Base-by-base conservation (phyloP, 1,139 yeast genomes). In the Kluyveromyces sp. region DNA sequence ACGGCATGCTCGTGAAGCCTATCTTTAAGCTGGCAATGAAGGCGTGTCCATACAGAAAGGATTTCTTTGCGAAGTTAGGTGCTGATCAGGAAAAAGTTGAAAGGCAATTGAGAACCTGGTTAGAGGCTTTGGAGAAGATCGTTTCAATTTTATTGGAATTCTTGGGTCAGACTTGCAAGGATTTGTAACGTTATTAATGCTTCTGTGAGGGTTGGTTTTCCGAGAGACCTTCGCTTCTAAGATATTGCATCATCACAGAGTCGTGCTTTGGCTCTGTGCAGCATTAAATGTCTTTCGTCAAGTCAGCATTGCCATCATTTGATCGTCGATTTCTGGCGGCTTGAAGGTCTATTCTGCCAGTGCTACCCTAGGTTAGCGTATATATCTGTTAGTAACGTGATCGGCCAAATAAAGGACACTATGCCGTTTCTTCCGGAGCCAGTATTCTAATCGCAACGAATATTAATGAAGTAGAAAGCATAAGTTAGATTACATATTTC, bases 11-110 rank as follows among this genome's bases (percentile, higher is more conserved):
- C 59, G 73, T 87, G 51, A 83, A 83, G 61, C 95, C 95, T 22
- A 78, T 87, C 47, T 88, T 87, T 75, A 85, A 84, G 73, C 74
- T 88, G 61, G 96, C 96, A 45, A 87, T 87, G 96, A 85, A 85
- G 66, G 94, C 95, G 1, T 86, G 95, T 66, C 96, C 96, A 28
- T 87, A 85, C 68, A 78, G 96, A 69, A 80, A 79, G 64, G 95
- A 80, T 59, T 85, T 87, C 60, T 87, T 86, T 59, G 80, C 65
- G 47, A 87, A 86, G 69, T 74, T 87, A 55, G 95, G 95, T 42
- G 64, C 59, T 19, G 85, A 80, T 61, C 82, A 78, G 62, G 78
- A 68, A 30, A 77, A 74, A 61, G 95, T 88, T 20, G 57, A 65
- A 41, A 70, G 66, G 50, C 89, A 86, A 66, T 72, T 87, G 58